Base-by-base conservation (phyloP, 176 grass and related monocot species). In the Aegilops longissima region DNA sequence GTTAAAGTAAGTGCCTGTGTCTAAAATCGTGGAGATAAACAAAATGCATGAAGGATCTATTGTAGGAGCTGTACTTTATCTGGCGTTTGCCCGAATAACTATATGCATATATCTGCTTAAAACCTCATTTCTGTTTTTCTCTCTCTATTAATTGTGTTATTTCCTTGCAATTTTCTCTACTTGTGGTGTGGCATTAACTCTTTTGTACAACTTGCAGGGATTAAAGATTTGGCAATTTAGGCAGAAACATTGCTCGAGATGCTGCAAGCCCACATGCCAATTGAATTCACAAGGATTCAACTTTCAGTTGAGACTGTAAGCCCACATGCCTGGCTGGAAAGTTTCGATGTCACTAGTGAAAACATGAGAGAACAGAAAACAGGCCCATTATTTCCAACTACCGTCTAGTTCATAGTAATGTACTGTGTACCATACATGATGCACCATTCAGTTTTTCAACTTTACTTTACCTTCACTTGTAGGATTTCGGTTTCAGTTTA, bases 191-290 rank as follows among this genome's bases (percentile, higher is more conserved):
- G 62, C 64, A 65, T 42, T 88, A 87, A 91, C 42, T 1, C 23
- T 71, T 65, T 21, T 54, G 25, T 58, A 34, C 31, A 78, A 73
- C 34, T 85, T 85, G 36, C 56, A 88, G 90, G 90, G 90, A 91
- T 56, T 91, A 86, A 88, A 67, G 25, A 16, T 67, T 24, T 9
- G 24, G 76, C 20, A 29, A 18, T 58, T 40, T 30, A 13, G 39
- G 16, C 23, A 54, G 40, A 30, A 70, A 34, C 6, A 17, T 80
- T 84, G 35, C 21, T 69, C 4, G 9, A 84, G 68, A 83, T 49
- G 34, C 45, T 80, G 58, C 59, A 25, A 40, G 29, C 27, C 10
- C 66, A 69, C 29, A 44, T 66, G n/a, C 21, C 62, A 76, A 70
- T 25, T 25, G 44, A 61, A 30, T 66, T 66, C 47, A 38, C 25